Percentiles rank a stretch among this genome's conserved stretches.
Evolutionary conservation across 106 monocot species (phyloP).

Genomic region (Dioscorea dumetorum): DNA sequence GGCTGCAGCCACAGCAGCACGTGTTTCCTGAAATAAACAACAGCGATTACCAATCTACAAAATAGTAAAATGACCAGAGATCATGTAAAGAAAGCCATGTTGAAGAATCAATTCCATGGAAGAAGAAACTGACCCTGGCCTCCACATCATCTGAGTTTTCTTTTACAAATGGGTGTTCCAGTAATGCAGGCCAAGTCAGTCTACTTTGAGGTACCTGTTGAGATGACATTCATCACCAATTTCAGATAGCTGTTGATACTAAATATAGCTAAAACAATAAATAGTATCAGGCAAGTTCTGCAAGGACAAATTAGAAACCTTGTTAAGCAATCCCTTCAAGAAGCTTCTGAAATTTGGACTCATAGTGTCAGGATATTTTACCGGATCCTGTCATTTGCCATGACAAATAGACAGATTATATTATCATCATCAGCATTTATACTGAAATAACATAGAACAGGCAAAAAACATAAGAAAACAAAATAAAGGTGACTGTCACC

Average conservation of each 20-base stretch:
- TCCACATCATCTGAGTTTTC: constrained; percentile 48
- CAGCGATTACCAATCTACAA: no score
- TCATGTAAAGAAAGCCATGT: background rate
- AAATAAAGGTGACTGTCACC: constrained; percentile 26
- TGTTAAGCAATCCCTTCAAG: constrained; percentile 91
- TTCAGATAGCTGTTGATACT: background rate
- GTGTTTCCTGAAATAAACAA: constrained; percentile 27
- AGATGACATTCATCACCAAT: constrained; percentile 4
- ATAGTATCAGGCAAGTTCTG: background rate
- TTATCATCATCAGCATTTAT: background rate
- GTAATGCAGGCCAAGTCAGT: constrained; percentile 81
- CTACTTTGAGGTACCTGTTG: constrained; percentile 76
- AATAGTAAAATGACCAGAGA: no score
- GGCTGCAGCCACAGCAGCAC: constrained; percentile 23
- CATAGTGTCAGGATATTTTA: constrained; percentile 99
- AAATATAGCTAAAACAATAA: background rate
- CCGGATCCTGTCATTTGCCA: constrained; percentile 77
- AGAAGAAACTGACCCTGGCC: constrained; percentile 34
- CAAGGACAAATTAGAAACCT: constrained; percentile 36
- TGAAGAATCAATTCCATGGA: background rate
- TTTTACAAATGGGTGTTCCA: constrained; percentile 98
- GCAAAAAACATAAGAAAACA: background rate
- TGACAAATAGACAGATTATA: constrained; percentile 5
- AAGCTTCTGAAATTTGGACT: constrained; percentile 83
- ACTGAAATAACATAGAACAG: background rate